Evolutionary conservation across 352 stramenopile species (phyloP).

Genomic region (Globisporangium splendens): DNA sequence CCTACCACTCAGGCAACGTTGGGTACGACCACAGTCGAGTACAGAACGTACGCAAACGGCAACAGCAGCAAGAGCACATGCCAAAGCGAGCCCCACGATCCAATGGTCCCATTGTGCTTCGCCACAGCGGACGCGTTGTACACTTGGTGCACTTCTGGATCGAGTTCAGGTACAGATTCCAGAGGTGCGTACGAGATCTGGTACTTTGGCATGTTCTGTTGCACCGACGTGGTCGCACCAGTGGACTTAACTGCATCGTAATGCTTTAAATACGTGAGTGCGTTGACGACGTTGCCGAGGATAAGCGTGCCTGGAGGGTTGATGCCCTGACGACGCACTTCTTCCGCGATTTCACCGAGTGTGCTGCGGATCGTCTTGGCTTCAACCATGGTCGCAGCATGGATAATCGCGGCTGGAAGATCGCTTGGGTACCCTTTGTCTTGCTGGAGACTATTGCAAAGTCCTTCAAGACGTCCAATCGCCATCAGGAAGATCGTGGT

Average conservation of each 20-base stretch:
- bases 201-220: constrained; percentile 32
- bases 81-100: constrained; percentile 15
- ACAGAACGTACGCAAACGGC: constrained; percentile 20
- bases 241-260: constrained; percentile 46
- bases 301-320: constrained; percentile 92
- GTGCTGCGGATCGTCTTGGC: constrained; percentile 88
- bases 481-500: constrained; percentile 98
- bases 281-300: constrained; percentile 91
- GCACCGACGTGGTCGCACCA: constrained; percentile 13
- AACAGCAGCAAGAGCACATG: constrained; percentile 23
- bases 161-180: constrained; percentile 38
- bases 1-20: constrained; percentile 14
- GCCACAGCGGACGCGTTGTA: constrained; percentile 16
- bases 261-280: constrained; percentile 62
- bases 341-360: constrained; percentile 86
- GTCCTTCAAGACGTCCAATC: constrained; percentile 89
- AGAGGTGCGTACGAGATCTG: constrained; percentile 66
- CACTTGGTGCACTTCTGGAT: constrained; percentile 62
- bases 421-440: constrained; percentile 87
- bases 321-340: constrained; percentile 83
- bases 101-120: constrained; percentile 6
- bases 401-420: constrained; percentile 91
- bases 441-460: constrained; percentile 78
- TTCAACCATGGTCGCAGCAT: constrained; percentile 88
- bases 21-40: constrained; percentile 2